Evolutionary conservation across 257 asterid genomes (phyloP).

Genomic region (Capsicum baccatum): DNA sequence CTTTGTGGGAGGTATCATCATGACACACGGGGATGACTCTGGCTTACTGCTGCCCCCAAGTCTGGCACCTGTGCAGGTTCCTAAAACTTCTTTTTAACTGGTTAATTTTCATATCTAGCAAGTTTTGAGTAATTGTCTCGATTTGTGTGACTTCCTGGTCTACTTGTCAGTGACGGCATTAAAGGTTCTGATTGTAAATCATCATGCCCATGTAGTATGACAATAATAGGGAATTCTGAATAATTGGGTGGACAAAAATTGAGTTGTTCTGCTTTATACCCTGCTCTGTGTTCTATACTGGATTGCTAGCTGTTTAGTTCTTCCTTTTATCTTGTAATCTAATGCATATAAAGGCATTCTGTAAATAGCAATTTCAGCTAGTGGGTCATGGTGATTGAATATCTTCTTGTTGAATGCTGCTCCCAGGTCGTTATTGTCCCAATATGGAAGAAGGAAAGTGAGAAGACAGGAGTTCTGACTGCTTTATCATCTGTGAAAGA

Average conservation of each 20-base stretch:
- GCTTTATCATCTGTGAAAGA: constrained; percentile 77
- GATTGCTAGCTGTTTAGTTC: neutral
- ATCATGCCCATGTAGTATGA: constrained; percentile 5
- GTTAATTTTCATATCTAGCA: constrained; percentile 24
- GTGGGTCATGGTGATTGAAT: constrained; percentile 6
- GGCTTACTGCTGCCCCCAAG: constrained; percentile 95
- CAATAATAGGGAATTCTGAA: neutral
- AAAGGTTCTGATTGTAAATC: neutral
- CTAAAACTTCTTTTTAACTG: constrained; percentile 32
- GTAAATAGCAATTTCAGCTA: neutral
- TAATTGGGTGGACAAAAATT: neutral
- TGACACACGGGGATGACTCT: constrained; percentile 97
- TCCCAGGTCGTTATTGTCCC: constrained; percentile 89
- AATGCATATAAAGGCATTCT: neutral
- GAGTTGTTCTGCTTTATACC: constrained; percentile 9
- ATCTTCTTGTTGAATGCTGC: constrained; percentile 30
- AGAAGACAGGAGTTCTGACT: constrained; percentile 67
- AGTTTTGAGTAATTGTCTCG: neutral
- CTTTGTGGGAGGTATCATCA: constrained; percentile 94
- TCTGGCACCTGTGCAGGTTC: constrained; percentile 92
- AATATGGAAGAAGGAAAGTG: constrained; percentile 87
- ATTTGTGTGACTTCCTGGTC: neutral
- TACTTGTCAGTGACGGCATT: neutral
- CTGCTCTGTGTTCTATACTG: constrained; percentile 8
- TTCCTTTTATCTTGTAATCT: neutral